These are phyloP conservation scores for Pholiota adiposa DNA, from an alignment of 1,284 basidiomycete species.

Conservation along the genomic window DNA sequence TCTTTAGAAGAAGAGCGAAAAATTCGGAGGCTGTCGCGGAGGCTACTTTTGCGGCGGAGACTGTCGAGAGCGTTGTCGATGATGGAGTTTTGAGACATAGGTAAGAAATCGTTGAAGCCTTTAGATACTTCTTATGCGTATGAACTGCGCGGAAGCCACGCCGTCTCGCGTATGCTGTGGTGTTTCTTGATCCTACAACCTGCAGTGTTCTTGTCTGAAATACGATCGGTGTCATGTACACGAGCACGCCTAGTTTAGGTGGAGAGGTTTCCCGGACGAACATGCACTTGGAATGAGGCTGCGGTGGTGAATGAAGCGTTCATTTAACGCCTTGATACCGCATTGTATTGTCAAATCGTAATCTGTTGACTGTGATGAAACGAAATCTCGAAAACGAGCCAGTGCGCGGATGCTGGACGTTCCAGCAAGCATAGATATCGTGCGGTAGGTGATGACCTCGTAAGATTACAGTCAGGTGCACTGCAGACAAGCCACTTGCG, in stretches of 20 bases:
- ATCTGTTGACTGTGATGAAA: conserved; percentile 3
- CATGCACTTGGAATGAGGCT: conserved; percentile 37
- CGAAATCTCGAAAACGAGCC: background rate
- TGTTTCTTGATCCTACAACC: conserved; percentile 29
- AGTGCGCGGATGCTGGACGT: background rate
- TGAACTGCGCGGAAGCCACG: conserved; percentile 37
- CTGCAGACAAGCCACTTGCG: background rate
- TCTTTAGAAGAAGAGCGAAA: conserved; percentile 34
- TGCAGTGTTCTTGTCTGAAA: conserved; percentile 27
- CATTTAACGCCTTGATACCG: conserved; percentile 19
- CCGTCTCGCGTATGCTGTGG: conserved; percentile 29
- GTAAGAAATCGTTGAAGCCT: conserved; percentile 26
- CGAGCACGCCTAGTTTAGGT: conserved; percentile 23
- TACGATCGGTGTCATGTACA: conserved; percentile 35
- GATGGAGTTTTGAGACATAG: conserved; percentile 47
- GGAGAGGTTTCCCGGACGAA: conserved; percentile 14
- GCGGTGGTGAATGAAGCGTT: conserved; percentile 17
- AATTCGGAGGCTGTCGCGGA: conserved; percentile 42
- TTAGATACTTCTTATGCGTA: conserved; percentile 35
- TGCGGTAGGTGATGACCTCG: background rate
- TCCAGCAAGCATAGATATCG: background rate
- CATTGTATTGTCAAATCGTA: conserved; percentile 13
- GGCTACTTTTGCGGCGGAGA: conserved; percentile 41
- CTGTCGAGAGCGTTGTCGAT: conserved; percentile 45
- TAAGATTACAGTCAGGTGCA: background rate